Conservation (phyloP, 345 rosid genomes). For the Pistacia atlantica region DNA sequence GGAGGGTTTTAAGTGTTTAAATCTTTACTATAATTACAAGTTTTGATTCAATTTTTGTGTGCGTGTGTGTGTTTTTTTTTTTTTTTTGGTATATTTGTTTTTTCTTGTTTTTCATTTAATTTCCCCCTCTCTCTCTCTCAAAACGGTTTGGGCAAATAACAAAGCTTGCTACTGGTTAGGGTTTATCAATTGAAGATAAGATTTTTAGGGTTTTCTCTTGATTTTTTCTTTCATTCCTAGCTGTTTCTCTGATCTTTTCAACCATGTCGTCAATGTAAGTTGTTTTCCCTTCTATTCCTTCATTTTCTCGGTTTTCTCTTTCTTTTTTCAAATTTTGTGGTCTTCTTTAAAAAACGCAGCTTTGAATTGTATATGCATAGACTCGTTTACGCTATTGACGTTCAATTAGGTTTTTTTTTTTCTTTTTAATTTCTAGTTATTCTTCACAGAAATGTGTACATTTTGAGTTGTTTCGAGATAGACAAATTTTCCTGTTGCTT, state of each 20-base stretch:
- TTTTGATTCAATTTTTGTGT: not conserved
- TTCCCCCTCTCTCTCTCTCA: not conserved
- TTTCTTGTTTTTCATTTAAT: constrained; percentile 3
- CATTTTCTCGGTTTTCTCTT: not conserved
- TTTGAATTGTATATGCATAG: constrained; percentile 14
- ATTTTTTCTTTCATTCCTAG: constrained; percentile 14
- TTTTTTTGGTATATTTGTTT: not conserved
- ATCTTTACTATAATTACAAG: not conserved
- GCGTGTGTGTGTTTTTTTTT: not conserved
- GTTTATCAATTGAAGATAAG: constrained; percentile 34
- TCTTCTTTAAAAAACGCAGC: not conserved
- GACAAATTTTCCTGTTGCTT: constrained; percentile 22
- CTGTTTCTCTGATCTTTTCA: constrained; percentile 28
- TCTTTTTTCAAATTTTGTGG: not conserved
- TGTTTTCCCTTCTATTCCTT: not conserved
- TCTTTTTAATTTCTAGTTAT: not conserved
- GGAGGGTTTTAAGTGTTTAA: not conserved
- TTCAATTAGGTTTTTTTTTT: constrained; percentile 3
- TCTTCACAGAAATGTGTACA: constrained; percentile 12
- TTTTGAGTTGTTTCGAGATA: constrained; percentile 25
- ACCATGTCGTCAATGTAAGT: constrained; percentile 32
- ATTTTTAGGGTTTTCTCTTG: constrained; percentile 11
- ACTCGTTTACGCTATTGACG: not conserved
- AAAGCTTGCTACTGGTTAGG: constrained; percentile 33
- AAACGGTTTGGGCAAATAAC: constrained; percentile 23